Percentiles rank a stretch among this genome's conserved stretches.
These are phyloP conservation scores for Hymenoscyphus scutula DNA, from an alignment of 2,329 filamentous ascomycete species.

Conservation along the genomic window DNA sequence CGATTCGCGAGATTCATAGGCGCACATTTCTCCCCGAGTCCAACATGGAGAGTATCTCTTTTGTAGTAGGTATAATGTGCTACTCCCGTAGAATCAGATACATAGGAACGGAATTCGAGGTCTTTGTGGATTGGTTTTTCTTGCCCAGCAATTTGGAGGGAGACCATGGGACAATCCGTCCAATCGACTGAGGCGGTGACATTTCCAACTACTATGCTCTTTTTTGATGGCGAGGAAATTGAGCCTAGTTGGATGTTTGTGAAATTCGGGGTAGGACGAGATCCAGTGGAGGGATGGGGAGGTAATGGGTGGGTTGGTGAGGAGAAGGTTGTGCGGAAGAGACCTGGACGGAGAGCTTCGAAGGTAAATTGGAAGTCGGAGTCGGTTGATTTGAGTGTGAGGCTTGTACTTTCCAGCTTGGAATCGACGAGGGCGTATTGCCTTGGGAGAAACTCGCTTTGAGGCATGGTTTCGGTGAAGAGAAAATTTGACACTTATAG, in stretches of 20 bases:
- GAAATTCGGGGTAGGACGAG: conserved; percentile 38
- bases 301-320: conserved; percentile 61
- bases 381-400: conserved; percentile 27
- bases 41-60: conserved; percentile 62
- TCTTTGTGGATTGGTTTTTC: conserved; percentile 59
- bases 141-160: conserved; percentile 50
- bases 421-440: conserved; percentile 16
- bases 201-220: conserved; percentile 46
- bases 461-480: conserved; percentile 21
- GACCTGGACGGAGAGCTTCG: conserved; percentile 57
- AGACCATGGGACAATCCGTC: conserved; percentile 55
- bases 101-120: conserved; percentile 64
- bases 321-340: conserved; percentile 68
- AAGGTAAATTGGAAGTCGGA: conserved; percentile 58
- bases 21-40: conserved; percentile 69
- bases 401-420: conserved; percentile 8
- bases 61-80: conserved; percentile 65
- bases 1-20: conserved; percentile 70
- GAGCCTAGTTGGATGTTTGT: conserved; percentile 24
- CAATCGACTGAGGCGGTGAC: conserved; percentile 58
- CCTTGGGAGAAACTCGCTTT: conserved; percentile 25
- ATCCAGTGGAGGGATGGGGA: conserved; percentile 58
- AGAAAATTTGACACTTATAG: neutral
- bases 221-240: conserved; percentile 38
- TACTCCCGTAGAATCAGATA: conserved; percentile 57